Conservation (phyloP, 768 basidiomycete genomes). For the Clavulina sp. region DNA sequence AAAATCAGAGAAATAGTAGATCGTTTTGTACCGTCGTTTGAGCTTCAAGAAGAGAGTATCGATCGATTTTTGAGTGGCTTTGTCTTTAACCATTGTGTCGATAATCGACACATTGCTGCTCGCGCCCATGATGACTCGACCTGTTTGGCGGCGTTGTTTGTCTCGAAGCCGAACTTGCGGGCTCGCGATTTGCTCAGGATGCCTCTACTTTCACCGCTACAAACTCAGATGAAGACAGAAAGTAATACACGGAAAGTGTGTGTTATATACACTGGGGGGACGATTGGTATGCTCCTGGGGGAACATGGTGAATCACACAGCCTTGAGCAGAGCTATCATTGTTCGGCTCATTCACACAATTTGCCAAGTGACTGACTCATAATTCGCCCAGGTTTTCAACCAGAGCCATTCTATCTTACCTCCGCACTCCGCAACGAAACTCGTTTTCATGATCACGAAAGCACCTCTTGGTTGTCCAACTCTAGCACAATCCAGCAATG, state of each 20-base stretch:
- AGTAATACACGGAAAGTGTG: slow-evolving; percentile 29
- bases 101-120: neutral
- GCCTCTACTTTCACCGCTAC: too few species aligned
- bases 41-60: slow-evolving; percentile 15
- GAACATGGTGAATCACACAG: neutral
- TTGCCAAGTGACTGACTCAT: neutral
- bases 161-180: too few species aligned
- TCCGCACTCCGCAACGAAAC: slow-evolving; percentile 67
- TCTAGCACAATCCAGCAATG: slow-evolving; percentile 52
- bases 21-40: slow-evolving; percentile 13
- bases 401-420: slow-evolving; percentile 76
- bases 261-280: slow-evolving; percentile 80
- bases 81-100: slow-evolving; percentile 6
- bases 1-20: neutral
- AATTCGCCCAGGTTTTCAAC: slow-evolving; percentile 22
- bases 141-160: too few species aligned
- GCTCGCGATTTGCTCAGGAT: too few species aligned
- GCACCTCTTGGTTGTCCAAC: slow-evolving; percentile 73
- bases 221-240: neutral
- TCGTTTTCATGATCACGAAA: slow-evolving; percentile 81
- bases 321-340: too few species aligned
- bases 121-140: slow-evolving; percentile 16
- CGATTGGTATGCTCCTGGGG: slow-evolving; percentile 30
- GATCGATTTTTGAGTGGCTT: slow-evolving; percentile 12
- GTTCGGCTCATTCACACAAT: neutral